phyloP scores from a whole-genome alignment of 345 rosid genomes.

The Carallia brachiata region DNA sequence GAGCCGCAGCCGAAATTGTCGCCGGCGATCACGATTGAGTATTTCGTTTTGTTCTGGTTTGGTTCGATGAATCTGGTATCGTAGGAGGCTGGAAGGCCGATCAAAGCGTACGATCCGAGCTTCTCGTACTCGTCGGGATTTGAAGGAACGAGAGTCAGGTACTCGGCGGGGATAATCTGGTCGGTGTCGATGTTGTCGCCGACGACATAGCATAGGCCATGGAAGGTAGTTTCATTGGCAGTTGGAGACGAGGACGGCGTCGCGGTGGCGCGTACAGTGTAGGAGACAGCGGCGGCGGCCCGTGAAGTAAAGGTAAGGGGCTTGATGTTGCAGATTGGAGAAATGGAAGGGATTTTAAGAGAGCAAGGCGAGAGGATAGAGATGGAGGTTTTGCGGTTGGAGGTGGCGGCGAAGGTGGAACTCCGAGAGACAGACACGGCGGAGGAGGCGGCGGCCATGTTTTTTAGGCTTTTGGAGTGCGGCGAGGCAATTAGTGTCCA shows the following conservation, averaged over 20 bases:
- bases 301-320: slow-evolving; percentile 17
- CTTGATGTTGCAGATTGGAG: slow-evolving; percentile 13
- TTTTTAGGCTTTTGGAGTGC: not conserved
- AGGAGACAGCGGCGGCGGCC: slow-evolving; percentile 23
- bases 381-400: slow-evolving; percentile 18
- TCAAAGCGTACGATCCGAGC: slow-evolving; percentile 76
- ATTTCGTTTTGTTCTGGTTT: slow-evolving; percentile 53
- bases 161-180: slow-evolving; percentile 92
- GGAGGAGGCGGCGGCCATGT: slow-evolving; percentile 16
- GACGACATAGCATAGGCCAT: slow-evolving; percentile 87
- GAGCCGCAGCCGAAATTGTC: slow-evolving; percentile 97
- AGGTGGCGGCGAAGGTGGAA: slow-evolving; percentile 21
- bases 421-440: slow-evolving; percentile 23
- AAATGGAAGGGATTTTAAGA: slow-evolving; percentile 22
- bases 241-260: slow-evolving; percentile 11
- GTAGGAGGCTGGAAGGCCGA: slow-evolving; percentile 74
- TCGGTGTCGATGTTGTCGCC: slow-evolving; percentile 97
- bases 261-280: slow-evolving; percentile 22
- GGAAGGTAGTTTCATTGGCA: slow-evolving; percentile 39
- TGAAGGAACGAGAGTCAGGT: slow-evolving; percentile 83
- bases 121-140: slow-evolving; percentile 80
- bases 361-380: slow-evolving; percentile 5
- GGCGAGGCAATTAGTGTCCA: no score
- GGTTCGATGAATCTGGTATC: slow-evolving; percentile 61
- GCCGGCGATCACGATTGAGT: slow-evolving; percentile 68